phyloP scores from a whole-genome alignment of 352 stramenopile genomes.

The Phytophthora agathidicida region DNA sequence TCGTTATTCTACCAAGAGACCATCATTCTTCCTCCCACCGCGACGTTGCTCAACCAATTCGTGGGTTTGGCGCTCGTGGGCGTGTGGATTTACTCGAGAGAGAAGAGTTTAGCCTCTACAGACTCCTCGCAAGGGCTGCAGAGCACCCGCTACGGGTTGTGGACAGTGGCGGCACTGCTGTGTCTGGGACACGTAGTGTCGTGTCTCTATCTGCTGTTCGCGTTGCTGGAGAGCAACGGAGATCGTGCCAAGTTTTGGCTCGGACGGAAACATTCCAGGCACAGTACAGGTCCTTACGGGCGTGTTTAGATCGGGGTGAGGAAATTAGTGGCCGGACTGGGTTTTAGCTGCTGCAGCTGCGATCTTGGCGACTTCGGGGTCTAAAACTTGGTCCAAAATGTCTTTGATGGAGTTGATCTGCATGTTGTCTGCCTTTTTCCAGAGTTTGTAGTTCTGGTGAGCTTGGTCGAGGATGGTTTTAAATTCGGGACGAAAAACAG shows the following conservation, averaged over 20 bases:
- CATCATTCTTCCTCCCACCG: conserved; percentile 27
- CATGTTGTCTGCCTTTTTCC: conserved; percentile 78
- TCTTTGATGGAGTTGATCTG: conserved; percentile 88
- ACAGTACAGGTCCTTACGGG: conserved; percentile 20
- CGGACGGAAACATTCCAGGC: conserved; percentile 34
- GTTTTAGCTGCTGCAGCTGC: conserved; percentile 7
- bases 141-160: conserved; percentile 27
- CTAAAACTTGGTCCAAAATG: conserved; percentile 81
- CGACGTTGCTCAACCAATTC: conserved; percentile 55
- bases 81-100: conserved; percentile 63
- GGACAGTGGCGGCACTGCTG: conserved; percentile 34
- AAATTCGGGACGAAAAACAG: conserved; percentile 77
- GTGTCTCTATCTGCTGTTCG: conserved; percentile 71
- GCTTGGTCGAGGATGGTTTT: conserved; percentile 83
- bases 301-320: conserved; percentile 11
- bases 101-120: conserved; percentile 32
- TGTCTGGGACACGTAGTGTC: conserved; percentile 66
- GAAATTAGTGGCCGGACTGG: conserved; percentile 5
- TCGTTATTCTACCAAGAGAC: conserved; percentile 13
- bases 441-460: conserved; percentile 84
- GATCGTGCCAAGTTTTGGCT: conserved; percentile 72
- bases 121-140: conserved; percentile 12
- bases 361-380: conserved; percentile 38
- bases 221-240: conserved; percentile 75
- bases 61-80: conserved; percentile 47